A percentile compares a stretch with the other conserved stretches of the same genome.
Conservation (phyloP, 352 stramenopile genomes). For the Phytophthora tubulina region DNA sequence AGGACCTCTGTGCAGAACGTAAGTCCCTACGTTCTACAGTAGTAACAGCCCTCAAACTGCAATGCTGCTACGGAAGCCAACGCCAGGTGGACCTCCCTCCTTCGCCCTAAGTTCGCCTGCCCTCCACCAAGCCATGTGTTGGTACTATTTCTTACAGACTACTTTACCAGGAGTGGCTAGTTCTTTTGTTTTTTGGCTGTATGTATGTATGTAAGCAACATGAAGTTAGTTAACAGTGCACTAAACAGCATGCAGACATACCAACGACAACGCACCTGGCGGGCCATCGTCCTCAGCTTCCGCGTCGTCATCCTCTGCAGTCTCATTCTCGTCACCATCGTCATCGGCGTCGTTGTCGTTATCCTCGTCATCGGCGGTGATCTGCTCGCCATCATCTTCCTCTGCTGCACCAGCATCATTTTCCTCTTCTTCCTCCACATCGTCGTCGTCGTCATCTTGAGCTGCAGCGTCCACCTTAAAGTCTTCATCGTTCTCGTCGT, state of each 20-base stretch:
- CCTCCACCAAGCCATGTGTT: neutral
- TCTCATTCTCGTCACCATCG: slow-evolving; percentile 25
- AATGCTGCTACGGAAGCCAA: neutral
- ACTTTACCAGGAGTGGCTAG: slow-evolving; percentile 38
- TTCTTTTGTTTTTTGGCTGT: slow-evolving; percentile 81
- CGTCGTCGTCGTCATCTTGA: slow-evolving; percentile 62
- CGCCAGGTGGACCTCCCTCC: neutral
- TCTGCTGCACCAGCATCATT: slow-evolving; percentile 36
- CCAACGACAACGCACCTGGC: slow-evolving; percentile 46
- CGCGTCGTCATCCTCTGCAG: slow-evolving; percentile 9
- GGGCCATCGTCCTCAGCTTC: slow-evolving; percentile 50
- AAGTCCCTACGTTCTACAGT: no score
- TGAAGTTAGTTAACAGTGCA: slow-evolving; percentile 9
- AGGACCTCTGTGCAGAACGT: neutral
- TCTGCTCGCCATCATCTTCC: slow-evolving; percentile 30
- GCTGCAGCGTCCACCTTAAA: slow-evolving; percentile 38
- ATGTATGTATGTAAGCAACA: neutral
- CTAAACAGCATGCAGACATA: neutral
- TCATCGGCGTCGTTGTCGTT: slow-evolving; percentile 43
- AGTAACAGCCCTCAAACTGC: no score
- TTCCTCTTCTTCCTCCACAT: slow-evolving; percentile 48
- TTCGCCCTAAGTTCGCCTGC: slow-evolving; percentile 3
- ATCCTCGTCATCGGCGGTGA: slow-evolving; percentile 53
- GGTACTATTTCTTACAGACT: slow-evolving; percentile 32
- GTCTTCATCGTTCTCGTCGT: slow-evolving; percentile 56